A percentile compares a stretch with the other conserved stretches of the same genome.
These are phyloP conservation scores for Filobasidium uniguttulatum DNA, from an alignment of 1,284 basidiomycete species.

Conservation along the genomic window DNA sequence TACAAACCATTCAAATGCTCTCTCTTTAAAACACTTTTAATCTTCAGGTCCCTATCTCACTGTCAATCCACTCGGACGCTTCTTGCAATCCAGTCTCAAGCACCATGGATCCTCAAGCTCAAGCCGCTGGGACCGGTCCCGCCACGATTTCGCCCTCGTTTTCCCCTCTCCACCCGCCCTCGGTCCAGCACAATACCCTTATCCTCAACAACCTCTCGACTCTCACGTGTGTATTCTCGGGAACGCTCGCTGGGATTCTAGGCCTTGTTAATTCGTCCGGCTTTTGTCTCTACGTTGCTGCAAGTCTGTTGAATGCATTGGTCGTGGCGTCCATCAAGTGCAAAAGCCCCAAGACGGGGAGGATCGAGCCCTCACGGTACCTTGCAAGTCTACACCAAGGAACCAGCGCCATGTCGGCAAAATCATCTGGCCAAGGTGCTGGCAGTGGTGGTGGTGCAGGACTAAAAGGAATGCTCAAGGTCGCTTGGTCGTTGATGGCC, in stretches of 20 bases:
- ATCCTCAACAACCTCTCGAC: conserved; percentile 53
- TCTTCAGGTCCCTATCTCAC: too few relatives aligned
- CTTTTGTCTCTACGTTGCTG: conserved; percentile 54
- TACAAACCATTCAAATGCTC: too few relatives aligned
- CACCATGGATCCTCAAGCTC: conserved; percentile 5
- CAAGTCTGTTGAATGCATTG: conserved; percentile 51
- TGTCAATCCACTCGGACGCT: too few relatives aligned
- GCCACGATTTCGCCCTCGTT: conserved; percentile 11
- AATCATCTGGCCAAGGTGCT: too few relatives aligned
- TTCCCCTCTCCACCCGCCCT: conserved; percentile 45
- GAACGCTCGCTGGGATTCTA: conserved; percentile 64
- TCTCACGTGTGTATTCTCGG: conserved; percentile 58
- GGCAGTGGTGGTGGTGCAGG: conserved; percentile 38
- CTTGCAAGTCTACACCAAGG: conserved; percentile 4
- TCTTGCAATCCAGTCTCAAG: too few relatives aligned
- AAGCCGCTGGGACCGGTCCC: neutral
- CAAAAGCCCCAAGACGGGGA: neutral
- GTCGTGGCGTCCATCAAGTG: conserved; percentile 51
- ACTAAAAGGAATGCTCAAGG: conserved; percentile 64
- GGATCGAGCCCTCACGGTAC: conserved; percentile 6
- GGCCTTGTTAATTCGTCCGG: conserved; percentile 64
- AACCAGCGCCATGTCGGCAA: neutral
- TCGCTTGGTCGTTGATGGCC: conserved; percentile 42
- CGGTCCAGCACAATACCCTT: conserved; percentile 51
- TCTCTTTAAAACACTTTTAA: too few relatives aligned